Evolutionary conservation across 352 stramenopile genomes (phyloP).

Genomic region (Albugo laibachii): DNA sequence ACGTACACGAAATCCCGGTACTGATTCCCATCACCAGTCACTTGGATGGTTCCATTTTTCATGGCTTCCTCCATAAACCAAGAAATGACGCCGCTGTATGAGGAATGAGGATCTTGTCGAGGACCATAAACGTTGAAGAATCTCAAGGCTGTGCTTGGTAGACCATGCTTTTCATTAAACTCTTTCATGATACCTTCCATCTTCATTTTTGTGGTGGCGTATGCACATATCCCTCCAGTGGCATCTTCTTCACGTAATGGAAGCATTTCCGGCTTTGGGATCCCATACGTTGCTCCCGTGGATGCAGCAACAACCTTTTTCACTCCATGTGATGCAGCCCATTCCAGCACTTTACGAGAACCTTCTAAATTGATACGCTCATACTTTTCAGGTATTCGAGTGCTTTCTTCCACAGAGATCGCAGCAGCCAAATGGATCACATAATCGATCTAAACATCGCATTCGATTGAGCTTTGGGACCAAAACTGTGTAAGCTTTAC

Average conservation of each 20-base stretch:
- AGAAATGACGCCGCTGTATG: conserved; percentile 65
- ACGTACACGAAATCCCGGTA: conserved; percentile 77
- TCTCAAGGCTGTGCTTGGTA: conserved; percentile 52
- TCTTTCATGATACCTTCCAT: conserved; percentile 68
- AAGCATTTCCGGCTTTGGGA: conserved; percentile 32
- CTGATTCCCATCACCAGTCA: conserved; percentile 53
- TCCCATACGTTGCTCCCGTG: conserved; percentile 59
- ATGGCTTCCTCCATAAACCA: conserved; percentile 78
- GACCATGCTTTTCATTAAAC: conserved; percentile 41
- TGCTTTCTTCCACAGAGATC: conserved; percentile 75
- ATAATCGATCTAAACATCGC: conserved; percentile 38
- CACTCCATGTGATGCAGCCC: conserved; percentile 43
- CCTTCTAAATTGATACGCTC: conserved; percentile 70
- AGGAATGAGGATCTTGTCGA: conserved; percentile 62
- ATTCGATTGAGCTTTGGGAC: too few relatives aligned
- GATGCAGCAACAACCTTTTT: conserved; percentile 66
- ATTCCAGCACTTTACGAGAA: conserved; percentile 64
- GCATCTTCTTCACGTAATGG: conserved; percentile 50
- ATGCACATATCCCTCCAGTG: conserved; percentile 58
- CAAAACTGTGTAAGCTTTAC: too few relatives aligned
- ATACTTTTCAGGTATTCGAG: conserved; percentile 69
- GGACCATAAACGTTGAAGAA: conserved; percentile 78
- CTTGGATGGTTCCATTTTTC: conserved; percentile 62
- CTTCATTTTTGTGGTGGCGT: conserved; percentile 67
- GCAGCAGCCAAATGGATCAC: conserved; percentile 64